These are phyloP conservation scores for Acanthamoeba castellanii DNA, from an alignment of 208 protist genomes.

Conservation along the genomic window DNA sequence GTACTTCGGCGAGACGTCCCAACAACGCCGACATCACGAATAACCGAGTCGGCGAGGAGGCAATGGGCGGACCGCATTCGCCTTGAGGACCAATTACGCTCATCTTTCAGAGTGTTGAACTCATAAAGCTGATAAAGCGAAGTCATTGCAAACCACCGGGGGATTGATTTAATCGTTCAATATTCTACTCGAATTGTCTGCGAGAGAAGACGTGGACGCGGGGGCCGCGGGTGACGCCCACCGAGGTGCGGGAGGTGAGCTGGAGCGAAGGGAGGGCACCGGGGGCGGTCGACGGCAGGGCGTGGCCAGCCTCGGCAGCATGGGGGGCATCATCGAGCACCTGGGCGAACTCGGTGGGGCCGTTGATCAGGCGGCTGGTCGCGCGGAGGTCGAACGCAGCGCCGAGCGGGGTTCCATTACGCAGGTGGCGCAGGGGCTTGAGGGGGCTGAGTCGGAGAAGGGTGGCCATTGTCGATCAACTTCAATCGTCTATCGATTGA, in stretches of 20 bases:
- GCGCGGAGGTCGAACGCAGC: conserved; percentile 23
- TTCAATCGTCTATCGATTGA: neutral
- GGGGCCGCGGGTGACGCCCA: conserved; percentile 24
- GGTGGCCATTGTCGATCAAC: conserved; percentile 20
- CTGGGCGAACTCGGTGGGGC: conserved; percentile 5
- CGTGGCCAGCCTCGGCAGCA: neutral
- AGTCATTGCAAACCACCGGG: no score
- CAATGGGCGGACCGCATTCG: no score
- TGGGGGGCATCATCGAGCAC: neutral
- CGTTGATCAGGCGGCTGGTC: conserved; percentile 11
- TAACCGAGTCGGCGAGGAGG: no score
- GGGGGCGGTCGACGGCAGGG: conserved; percentile 10
- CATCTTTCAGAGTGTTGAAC: no score
- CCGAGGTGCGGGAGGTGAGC: neutral
- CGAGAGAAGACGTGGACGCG: conserved; percentile 5
- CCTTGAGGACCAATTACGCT: no score
- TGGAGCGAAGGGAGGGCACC: conserved; percentile 20
- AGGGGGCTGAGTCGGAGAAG: conserved; percentile 38
- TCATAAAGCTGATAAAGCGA: no score
- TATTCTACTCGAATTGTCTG: conserved; percentile 2
- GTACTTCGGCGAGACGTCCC: no score
- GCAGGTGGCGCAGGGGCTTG: conserved; percentile 55
- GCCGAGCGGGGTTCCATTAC: conserved; percentile 5
- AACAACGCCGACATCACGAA: no score
- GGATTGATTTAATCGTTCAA: neutral